phyloP scores from a whole-genome alignment of 1,284 basidiomycete genomes.

The Puccinia novopanici region DNA sequence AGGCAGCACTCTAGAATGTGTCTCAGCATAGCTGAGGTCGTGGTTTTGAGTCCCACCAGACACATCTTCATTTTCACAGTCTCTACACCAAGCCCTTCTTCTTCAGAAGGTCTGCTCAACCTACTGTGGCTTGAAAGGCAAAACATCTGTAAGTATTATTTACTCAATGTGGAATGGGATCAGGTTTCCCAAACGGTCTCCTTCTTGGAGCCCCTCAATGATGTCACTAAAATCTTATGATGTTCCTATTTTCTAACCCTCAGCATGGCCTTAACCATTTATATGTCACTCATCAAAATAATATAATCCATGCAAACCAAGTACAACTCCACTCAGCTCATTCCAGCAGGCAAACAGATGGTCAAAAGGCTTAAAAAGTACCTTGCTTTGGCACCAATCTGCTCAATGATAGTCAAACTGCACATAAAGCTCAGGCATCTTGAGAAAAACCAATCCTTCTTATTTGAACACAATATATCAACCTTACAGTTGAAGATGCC shows the following conservation, averaged over 20 bases:
- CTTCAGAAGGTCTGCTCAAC: not conserved
- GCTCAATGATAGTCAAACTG: not conserved
- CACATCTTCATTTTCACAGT: too few relatives aligned
- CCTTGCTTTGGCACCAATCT: not conserved
- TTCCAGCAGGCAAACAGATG: not conserved
- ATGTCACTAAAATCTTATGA: conserved; percentile 10
- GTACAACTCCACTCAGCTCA: not conserved
- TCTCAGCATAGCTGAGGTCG: too few relatives aligned
- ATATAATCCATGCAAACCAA: not conserved
- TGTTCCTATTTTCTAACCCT: conserved; percentile 27
- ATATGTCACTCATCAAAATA: conserved; percentile 4
- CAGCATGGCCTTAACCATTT: conserved; percentile 9
- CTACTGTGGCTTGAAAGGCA: not conserved
- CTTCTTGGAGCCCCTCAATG: conserved; percentile 19
- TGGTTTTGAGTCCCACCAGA: too few relatives aligned
- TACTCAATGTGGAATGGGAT: not conserved
- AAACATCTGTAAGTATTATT: not conserved
- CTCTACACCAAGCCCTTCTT: not conserved
- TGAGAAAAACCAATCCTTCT: not conserved
- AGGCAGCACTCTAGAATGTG: too few relatives aligned
- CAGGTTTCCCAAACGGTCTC: not conserved
- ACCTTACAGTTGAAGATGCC: not conserved
- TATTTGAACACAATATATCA: not conserved
- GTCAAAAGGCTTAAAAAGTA: conserved; percentile 1
- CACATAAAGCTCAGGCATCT: not conserved